These are phyloP conservation scores for Acer yangbiense DNA, from an alignment of 345 rosid species.

Conservation along the genomic window DNA sequence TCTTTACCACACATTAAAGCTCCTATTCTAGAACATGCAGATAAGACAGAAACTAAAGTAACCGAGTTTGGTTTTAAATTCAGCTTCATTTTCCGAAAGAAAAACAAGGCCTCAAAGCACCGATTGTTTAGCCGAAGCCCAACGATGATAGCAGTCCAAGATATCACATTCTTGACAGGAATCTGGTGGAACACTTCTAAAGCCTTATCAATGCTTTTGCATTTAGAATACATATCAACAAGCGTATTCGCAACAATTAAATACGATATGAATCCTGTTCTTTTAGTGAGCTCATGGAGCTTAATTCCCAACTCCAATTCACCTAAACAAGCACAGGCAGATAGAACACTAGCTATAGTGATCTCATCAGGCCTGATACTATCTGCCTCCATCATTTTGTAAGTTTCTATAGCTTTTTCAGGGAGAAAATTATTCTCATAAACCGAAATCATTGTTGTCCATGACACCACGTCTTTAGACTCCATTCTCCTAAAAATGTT, in stretches of 20 bases:
- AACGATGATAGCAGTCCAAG: conserved; percentile 81
- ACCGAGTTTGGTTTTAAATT: conserved; percentile 60
- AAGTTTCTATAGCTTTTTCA: conserved; percentile 55
- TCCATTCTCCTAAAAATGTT: conserved; percentile 60
- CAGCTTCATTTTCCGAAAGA: conserved; percentile 66
- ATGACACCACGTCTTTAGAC: conserved; percentile 68
- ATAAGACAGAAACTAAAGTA: conserved; percentile 68
- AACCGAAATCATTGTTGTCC: conserved; percentile 85
- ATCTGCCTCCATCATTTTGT: conserved; percentile 59
- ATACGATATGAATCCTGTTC: conserved; percentile 52
- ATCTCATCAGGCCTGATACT: conserved; percentile 63
- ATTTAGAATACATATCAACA: conserved; percentile 86
- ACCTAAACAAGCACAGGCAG: conserved; percentile 69
- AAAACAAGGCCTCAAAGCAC: conserved; percentile 72
- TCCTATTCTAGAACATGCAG: conserved; percentile 85
- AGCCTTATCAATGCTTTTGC: conserved; percentile 67
- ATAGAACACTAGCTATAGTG: conserved; percentile 64
- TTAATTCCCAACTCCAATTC: conserved; percentile 53
- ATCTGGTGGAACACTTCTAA: conserved; percentile 62
- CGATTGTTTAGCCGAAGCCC: conserved; percentile 75
- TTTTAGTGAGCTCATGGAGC: conserved; percentile 65
- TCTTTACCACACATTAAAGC: conserved; percentile 80
- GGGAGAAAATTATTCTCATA: conserved; percentile 60
- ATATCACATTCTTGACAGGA: conserved; percentile 69
- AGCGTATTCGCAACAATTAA: conserved; percentile 68